Percentiles rank a stretch among this genome's conserved stretches.
phyloP scores from a whole-genome alignment of 805 yeast genomes.

The Schwanniomyces vanrijiae region DNA sequence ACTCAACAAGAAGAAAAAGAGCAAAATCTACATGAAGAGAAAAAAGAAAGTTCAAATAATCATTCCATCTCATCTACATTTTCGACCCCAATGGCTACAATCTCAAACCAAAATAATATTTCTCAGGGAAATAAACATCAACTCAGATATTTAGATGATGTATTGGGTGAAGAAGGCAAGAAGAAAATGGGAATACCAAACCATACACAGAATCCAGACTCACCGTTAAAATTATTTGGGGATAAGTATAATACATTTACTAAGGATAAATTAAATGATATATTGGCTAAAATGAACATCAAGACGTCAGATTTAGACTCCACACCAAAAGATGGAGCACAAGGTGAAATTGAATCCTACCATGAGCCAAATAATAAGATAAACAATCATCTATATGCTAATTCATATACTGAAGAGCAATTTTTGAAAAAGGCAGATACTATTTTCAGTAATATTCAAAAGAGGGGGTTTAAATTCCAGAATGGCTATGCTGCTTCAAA shows the following conservation, averaged over 20 bases:
- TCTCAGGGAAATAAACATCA: slow-evolving; percentile 9
- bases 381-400: slow-evolving; percentile 29
- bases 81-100: slow-evolving; percentile 38
- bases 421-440: slow-evolving; percentile 39
- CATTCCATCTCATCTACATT: slow-evolving; percentile 32
- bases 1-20: slow-evolving; percentile 4
- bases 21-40: not conserved
- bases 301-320: slow-evolving; percentile 7
- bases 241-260: slow-evolving; percentile 43
- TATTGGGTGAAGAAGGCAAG: slow-evolving; percentile 19
- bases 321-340: not conserved
- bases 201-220: slow-evolving; percentile 27
- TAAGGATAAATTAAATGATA: slow-evolving; percentile 28
- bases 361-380: slow-evolving; percentile 24
- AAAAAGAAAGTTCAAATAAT: slow-evolving; percentile 7
- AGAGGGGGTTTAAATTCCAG: slow-evolving; percentile 24
- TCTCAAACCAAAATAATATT: slow-evolving; percentile 15
- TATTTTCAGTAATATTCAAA: slow-evolving; percentile 38
- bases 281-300: slow-evolving; percentile 22
- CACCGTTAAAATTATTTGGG: slow-evolving; percentile 43
- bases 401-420: slow-evolving; percentile 35
- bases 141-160: slow-evolving; percentile 17
- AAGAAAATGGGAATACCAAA: slow-evolving; percentile 9
- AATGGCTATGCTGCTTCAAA: slow-evolving; percentile 2
- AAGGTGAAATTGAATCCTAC: not conserved